These are phyloP conservation scores for Pogostemon cablin DNA, from an alignment of 257 asterid genomes.

Conservation along the genomic window DNA sequence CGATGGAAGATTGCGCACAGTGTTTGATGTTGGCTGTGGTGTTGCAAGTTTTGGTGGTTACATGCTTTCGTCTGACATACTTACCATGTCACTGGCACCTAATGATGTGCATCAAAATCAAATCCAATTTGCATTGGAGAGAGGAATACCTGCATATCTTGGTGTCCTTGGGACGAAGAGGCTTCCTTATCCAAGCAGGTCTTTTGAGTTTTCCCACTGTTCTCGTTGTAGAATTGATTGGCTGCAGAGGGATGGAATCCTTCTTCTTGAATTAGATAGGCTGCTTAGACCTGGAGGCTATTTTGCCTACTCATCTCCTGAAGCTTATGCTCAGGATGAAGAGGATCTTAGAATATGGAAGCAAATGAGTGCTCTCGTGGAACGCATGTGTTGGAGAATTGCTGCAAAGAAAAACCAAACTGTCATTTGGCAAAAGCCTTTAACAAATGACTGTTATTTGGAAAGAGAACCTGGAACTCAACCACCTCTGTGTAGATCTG, in stretches of 20 bases:
- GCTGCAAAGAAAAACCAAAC: slow-evolving; percentile 84
- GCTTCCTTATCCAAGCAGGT: slow-evolving; percentile 95
- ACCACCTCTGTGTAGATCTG: slow-evolving; percentile 91
- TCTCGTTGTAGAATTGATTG: slow-evolving; percentile 98
- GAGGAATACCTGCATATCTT: slow-evolving; percentile 95
- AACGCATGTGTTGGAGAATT: slow-evolving; percentile 94
- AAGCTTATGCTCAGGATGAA: slow-evolving; percentile 95
- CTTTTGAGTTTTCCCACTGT: slow-evolving; percentile 93
- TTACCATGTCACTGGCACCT: slow-evolving; percentile 93
- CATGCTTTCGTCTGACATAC: slow-evolving; percentile 82
- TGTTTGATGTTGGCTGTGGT: slow-evolving; percentile 93
- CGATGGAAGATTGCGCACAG: slow-evolving; percentile 79
- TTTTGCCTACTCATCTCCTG: slow-evolving; percentile 94
- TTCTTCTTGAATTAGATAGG: slow-evolving; percentile 92
- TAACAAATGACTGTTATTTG: slow-evolving; percentile 75
- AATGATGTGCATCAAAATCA: slow-evolving; percentile 97
- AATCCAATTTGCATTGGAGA: slow-evolving; percentile 92
- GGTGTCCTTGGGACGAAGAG: slow-evolving; percentile 98
- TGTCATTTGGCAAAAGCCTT: slow-evolving; percentile 92
- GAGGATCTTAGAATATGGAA: slow-evolving; percentile 89
- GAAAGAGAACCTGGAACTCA: slow-evolving; percentile 74
- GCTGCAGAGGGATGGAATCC: slow-evolving; percentile 93
- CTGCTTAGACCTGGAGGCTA: slow-evolving; percentile 94
- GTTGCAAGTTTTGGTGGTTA: slow-evolving; percentile 98
- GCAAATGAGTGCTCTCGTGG: slow-evolving; percentile 83